phyloP scores from a whole-genome alignment of 192 early-diverging fungal genomes.

The Backusella parvicylindrica region DNA sequence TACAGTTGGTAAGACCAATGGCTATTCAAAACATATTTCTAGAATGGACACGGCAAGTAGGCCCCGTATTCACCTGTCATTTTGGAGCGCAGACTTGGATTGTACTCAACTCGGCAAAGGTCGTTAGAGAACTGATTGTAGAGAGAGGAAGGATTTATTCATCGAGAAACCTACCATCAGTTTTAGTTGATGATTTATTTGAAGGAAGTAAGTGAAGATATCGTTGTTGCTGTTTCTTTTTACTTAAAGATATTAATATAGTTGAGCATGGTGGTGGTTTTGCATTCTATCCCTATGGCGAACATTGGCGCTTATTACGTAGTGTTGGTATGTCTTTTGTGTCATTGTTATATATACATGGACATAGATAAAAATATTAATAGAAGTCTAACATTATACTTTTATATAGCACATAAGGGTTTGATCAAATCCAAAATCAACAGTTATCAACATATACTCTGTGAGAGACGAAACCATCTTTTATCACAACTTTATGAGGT shows the following conservation, averaged over 20 bases:
- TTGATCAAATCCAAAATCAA: constrained; percentile 31
- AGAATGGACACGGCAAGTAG: constrained; percentile 22
- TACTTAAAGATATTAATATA: neutral
- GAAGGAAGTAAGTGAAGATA: constrained; percentile 25
- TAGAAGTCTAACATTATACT: neutral
- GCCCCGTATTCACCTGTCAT: constrained; percentile 32
- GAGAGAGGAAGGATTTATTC: constrained; percentile 32
- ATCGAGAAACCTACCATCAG: constrained; percentile 25
- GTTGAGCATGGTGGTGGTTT: constrained; percentile 32
- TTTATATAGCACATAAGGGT: constrained; percentile 26
- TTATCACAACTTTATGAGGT: neutral
- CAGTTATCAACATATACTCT: constrained; percentile 30
- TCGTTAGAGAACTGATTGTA: constrained; percentile 32
- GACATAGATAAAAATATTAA: too few species aligned
- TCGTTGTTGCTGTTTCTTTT: neutral
- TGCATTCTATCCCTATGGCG: constrained; percentile 34
- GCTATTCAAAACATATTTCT: constrained; percentile 19
- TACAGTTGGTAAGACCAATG: constrained; percentile 10
- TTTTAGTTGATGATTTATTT: constrained; percentile 22
- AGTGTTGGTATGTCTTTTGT: constrained; percentile 18
- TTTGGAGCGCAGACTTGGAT: constrained; percentile 29
- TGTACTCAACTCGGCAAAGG: constrained; percentile 27
- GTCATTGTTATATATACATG: too few species aligned
- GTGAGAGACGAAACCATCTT: neutral
- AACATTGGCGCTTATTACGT: constrained; percentile 26